Evolutionary conservation across 2,329 filamentous ascomycete genomes (phyloP).

Genomic region (Chaetomium strumarium): DNA sequence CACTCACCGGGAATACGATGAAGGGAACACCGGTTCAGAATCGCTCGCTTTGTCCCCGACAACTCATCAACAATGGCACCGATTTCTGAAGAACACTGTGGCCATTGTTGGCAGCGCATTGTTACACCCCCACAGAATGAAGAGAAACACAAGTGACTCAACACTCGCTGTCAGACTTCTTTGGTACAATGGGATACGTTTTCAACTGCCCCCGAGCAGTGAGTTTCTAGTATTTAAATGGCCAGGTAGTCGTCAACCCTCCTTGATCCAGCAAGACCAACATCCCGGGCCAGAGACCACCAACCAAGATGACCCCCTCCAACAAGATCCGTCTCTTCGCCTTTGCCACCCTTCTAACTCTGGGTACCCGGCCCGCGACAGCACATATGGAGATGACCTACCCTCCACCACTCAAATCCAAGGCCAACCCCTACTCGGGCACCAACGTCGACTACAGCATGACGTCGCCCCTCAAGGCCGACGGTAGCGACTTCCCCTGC

Average conservation of each 20-base stretch:
- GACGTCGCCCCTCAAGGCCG: slow-evolving; percentile 56
- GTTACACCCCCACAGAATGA: too few relatives aligned
- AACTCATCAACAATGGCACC: too few relatives aligned
- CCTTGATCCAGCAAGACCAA: background rate
- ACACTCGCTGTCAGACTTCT: too few relatives aligned
- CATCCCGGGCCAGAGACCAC: background rate
- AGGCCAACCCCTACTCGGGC: slow-evolving; percentile 40
- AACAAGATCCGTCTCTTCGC: slow-evolving; percentile 32
- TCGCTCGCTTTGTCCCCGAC: too few relatives aligned
- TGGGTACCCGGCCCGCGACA: slow-evolving; percentile 28
- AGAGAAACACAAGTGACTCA: too few relatives aligned
- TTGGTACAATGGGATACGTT: too few relatives aligned
- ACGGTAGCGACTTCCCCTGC: slow-evolving; percentile 66
- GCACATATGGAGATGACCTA: slow-evolving; percentile 52
- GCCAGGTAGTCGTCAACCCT: background rate
- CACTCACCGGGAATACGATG: too few relatives aligned
- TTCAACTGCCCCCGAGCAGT: too few relatives aligned
- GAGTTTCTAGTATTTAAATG: too few relatives aligned
- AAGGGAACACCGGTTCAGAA: too few relatives aligned
- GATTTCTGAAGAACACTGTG: too few relatives aligned
- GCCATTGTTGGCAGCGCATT: too few relatives aligned
- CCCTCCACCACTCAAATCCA: slow-evolving; percentile 46
- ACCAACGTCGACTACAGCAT: slow-evolving; percentile 62
- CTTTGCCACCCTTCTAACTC: slow-evolving; percentile 32
- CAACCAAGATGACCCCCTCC: slow-evolving; percentile 1